phyloP scores from a whole-genome alignment of 2,329 filamentous ascomycete species.

The Colletotrichum sp. region DNA sequence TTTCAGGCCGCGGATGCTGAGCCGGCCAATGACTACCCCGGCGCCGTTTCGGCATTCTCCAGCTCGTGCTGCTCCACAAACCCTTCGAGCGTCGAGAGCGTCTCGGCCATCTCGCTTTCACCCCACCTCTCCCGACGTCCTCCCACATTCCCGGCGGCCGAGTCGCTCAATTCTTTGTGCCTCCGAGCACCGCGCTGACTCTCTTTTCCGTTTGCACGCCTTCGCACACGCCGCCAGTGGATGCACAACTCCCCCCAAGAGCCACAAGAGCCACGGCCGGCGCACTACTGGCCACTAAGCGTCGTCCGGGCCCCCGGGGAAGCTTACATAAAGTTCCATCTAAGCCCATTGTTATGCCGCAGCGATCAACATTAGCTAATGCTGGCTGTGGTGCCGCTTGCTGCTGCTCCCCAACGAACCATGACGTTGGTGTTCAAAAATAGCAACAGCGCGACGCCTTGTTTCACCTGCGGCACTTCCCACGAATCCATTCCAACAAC shows the following conservation, averaged over 20 bases:
- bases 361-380: slow-evolving; percentile 6
- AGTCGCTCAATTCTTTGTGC: neutral
- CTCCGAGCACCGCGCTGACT: neutral
- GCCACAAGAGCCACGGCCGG: neutral
- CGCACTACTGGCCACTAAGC: neutral
- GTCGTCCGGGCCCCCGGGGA: neutral
- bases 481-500: neutral
- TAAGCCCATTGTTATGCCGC: neutral
- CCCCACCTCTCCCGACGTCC: slow-evolving; percentile 8
- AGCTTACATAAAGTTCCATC: slow-evolving; percentile 8
- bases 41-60: slow-evolving; percentile 13
- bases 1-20: neutral
- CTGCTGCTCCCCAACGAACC: neutral
- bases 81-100: neutral
- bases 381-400: neutral
- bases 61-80: neutral
- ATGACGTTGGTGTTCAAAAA: slow-evolving; percentile 19
- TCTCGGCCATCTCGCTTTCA: neutral
- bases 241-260: neutral
- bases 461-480: slow-evolving; percentile 13
- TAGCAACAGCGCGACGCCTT: slow-evolving; percentile 13
- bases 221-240: neutral
- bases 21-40: neutral
- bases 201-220: neutral
- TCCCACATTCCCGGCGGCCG: slow-evolving; percentile 9